Evolutionary conservation across 495 filamentous ascomycete species (phyloP).

Genomic region (Penicillium soppii): DNA sequence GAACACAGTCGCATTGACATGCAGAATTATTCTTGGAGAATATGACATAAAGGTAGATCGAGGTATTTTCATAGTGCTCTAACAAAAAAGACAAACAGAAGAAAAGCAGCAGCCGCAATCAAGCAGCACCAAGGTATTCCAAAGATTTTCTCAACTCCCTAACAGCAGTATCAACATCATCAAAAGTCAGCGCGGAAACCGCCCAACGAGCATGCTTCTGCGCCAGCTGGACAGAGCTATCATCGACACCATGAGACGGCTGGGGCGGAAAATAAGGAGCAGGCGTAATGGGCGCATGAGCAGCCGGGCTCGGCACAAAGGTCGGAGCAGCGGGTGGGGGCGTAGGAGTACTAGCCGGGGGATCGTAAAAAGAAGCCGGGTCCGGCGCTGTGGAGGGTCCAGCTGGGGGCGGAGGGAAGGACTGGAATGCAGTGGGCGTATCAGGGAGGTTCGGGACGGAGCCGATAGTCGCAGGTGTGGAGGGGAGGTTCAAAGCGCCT

Average conservation of each 20-base stretch:
- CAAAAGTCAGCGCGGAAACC: constrained; percentile 93
- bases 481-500: constrained; percentile 38
- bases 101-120: neutral
- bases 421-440: constrained; percentile 43
- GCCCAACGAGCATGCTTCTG: constrained; percentile 98
- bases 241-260: constrained; percentile 53
- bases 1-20: no score
- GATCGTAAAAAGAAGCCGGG: constrained; percentile 33
- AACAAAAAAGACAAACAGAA: neutral
- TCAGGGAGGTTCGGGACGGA: constrained; percentile 38
- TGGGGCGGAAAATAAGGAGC: constrained; percentile 21
- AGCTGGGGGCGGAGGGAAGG: constrained; percentile 44
- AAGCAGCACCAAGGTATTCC: constrained; percentile 38
- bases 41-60: neutral
- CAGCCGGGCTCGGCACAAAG: constrained; percentile 17
- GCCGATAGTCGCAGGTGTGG: constrained; percentile 36
- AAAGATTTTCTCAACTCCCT: constrained; percentile 79
- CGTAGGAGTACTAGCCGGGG: constrained; percentile 18
- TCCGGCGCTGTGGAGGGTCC: constrained; percentile 29
- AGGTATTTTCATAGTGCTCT: constrained; percentile 10
- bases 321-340: constrained; percentile 25
- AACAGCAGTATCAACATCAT: constrained; percentile 89
- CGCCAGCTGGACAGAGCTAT: constrained; percentile 71
- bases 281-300: constrained; percentile 14
- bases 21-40: neutral